Evolutionary conservation across 768 basidiomycete genomes (phyloP).

Genomic region (Tylopilus rubrobrunneus): DNA sequence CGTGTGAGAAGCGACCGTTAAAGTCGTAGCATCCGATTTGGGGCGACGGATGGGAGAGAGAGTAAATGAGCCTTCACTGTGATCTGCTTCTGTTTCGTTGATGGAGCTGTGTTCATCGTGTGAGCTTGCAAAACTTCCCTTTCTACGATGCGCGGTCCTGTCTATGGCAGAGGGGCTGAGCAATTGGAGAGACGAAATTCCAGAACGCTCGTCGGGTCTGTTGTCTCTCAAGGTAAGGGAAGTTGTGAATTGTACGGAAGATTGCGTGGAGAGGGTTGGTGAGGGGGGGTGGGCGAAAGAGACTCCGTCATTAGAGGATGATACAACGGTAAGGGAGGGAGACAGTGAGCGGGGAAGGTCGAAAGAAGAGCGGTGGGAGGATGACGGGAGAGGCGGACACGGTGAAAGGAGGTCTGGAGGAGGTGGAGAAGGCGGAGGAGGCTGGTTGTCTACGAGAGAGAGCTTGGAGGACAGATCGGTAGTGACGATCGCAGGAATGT

Average conservation of each 20-base stretch:
- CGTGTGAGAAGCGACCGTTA: constrained; percentile 34
- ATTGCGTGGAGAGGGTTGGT: constrained; percentile 67
- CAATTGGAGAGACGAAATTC: constrained; percentile 48
- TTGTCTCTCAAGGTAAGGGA: constrained; percentile 64
- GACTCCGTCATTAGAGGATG: constrained; percentile 42
- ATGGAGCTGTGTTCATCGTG: constrained; percentile 32
- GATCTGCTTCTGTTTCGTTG: constrained; percentile 51
- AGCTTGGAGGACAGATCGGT: constrained; percentile 33
- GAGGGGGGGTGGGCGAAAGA: constrained; percentile 56
- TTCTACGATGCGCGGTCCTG: constrained; percentile 43
- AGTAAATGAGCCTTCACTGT: constrained; percentile 26
- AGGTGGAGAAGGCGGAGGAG: not conserved
- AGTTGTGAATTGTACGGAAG: constrained; percentile 56
- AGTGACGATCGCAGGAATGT: constrained; percentile 34
- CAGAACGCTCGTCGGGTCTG: constrained; percentile 54
- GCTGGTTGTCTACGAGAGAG: constrained; percentile 13
- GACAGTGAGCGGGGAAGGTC: constrained; percentile 30
- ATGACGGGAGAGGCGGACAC: not conserved
- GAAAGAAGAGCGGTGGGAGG: constrained; percentile 23
- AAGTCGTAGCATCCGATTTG: constrained; percentile 32
- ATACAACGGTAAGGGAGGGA: constrained; percentile 29
- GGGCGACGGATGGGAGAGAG: constrained; percentile 32
- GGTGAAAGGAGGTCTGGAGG: constrained; percentile 24
- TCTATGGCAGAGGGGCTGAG: constrained; percentile 40
- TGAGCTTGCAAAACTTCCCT: constrained; percentile 48